These are phyloP conservation scores for Evernia prunastri DNA, from an alignment of 495 filamentous ascomycete species.

Conservation along the genomic window DNA sequence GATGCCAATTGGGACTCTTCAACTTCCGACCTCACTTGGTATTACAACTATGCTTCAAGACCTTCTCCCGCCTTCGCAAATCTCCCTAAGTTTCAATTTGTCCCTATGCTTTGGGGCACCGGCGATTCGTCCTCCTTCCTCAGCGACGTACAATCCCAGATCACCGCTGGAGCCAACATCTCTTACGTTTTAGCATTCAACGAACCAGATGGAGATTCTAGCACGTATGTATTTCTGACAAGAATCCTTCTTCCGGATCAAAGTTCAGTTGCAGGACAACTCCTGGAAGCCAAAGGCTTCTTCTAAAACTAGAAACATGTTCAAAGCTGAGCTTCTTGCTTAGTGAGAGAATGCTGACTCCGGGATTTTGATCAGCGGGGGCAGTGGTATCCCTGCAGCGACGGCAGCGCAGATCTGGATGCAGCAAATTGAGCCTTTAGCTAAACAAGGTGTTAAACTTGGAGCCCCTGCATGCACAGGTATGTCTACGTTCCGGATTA, in stretches of 20 bases:
- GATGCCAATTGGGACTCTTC: conserved; percentile 52
- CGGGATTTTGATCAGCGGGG: conserved; percentile 43
- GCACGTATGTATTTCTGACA: neutral
- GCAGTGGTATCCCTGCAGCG: conserved; percentile 48
- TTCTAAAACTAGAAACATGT: too few relatives aligned
- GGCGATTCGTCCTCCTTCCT: conserved; percentile 49
- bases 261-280: too few relatives aligned
- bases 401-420: conserved; percentile 61
- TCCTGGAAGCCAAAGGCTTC: too few relatives aligned
- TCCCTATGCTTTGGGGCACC: conserved; percentile 76
- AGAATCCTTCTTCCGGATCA: too few relatives aligned
- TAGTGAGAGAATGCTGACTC: neutral
- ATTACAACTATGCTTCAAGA: conserved; percentile 63
- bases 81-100: conserved; percentile 52
- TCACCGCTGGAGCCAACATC: conserved; percentile 51
- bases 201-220: conserved; percentile 52
- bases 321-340: neutral
- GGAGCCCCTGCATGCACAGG: conserved; percentile 55
- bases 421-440: conserved; percentile 58
- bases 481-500: too few relatives aligned
- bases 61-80: conserved; percentile 46
- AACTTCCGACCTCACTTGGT: conserved; percentile 62
- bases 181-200: conserved; percentile 65
- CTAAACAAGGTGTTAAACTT: conserved; percentile 45
- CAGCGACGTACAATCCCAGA: conserved; percentile 43